These are phyloP conservation scores for Fusarium transvaalense DNA, from an alignment of 2,329 filamentous ascomycete species.

Conservation along the genomic window DNA sequence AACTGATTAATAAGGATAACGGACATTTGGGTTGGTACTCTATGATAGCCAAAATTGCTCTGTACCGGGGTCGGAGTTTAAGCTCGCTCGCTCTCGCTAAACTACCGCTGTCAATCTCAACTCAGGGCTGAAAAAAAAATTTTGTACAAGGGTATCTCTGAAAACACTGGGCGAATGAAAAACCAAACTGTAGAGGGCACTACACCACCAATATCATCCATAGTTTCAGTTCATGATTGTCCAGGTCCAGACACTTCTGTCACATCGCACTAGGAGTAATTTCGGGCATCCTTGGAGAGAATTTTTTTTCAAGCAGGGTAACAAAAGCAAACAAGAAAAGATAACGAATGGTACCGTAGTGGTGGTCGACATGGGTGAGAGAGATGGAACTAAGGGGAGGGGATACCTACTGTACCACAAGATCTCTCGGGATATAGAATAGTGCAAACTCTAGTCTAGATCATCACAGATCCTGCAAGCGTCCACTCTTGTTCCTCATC, in stretches of 20 bases:
- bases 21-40: too few relatives aligned
- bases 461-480: conserved; percentile 40
- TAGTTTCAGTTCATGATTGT: conserved; percentile 17
- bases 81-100: conserved; percentile 20
- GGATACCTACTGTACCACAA: conserved; percentile 4
- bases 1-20: background rate
- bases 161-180: conserved; percentile 13
- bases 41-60: background rate
- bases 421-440: conserved; percentile 35
- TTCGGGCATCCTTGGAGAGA: conserved; percentile 15
- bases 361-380: background rate
- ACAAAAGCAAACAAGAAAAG: conserved; percentile 1
- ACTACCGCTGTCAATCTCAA: background rate
- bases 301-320: conserved; percentile 7
- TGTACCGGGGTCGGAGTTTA: background rate
- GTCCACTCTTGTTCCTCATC: conserved; percentile 18
- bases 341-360: too few relatives aligned
- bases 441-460: conserved; percentile 34
- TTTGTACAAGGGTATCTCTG: conserved; percentile 18
- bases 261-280: conserved; percentile 18
- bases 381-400: conserved; percentile 11
- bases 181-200: conserved; percentile 5
- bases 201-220: conserved; percentile 6
- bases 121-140: conserved; percentile 17
- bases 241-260: conserved; percentile 5